phyloP scores from a whole-genome alignment of 495 filamentous ascomycete genomes.

The Paragyromitra xinjiangensis region DNA sequence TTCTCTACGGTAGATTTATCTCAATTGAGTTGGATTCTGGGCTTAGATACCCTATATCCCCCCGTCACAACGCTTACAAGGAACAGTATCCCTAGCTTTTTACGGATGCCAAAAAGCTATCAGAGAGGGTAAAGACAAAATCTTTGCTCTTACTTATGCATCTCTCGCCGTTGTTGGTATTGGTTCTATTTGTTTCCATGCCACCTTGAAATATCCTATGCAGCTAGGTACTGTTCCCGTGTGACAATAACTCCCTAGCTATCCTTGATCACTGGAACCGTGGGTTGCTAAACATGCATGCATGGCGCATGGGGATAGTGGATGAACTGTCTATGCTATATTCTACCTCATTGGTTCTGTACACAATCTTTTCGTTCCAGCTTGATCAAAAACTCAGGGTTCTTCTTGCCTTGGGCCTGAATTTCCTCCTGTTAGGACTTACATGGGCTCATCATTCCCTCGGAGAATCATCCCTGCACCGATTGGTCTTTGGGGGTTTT shows the following conservation, averaged over 20 bases:
- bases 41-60: neutral
- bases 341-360: conserved; percentile 60
- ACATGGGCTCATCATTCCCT: conserved; percentile 60
- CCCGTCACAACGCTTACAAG: neutral
- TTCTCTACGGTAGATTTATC: conserved; percentile 57
- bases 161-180: conserved; percentile 64
- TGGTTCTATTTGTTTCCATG: conserved; percentile 61
- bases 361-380: conserved; percentile 61
- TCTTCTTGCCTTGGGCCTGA: conserved; percentile 53
- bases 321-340: conserved; percentile 64
- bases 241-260: neutral
- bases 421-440: conserved; percentile 40
- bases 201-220: conserved; percentile 62
- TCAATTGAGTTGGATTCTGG: neutral
- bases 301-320: conserved; percentile 34
- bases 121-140: conserved; percentile 43
- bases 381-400: neutral
- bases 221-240: conserved; percentile 60
- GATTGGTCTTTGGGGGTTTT: conserved; percentile 57
- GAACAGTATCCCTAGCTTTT: conserved; percentile 58
- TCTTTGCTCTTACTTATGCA: conserved; percentile 60
- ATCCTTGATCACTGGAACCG: neutral
- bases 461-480: conserved; percentile 60
- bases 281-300: neutral
- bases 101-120: conserved; percentile 57